A percentile compares a stretch with the other conserved stretches of the same genome.
These are phyloP conservation scores for Capsella bursapastoris DNA, from an alignment of 345 rosid genomes.

Conservation along the genomic window DNA sequence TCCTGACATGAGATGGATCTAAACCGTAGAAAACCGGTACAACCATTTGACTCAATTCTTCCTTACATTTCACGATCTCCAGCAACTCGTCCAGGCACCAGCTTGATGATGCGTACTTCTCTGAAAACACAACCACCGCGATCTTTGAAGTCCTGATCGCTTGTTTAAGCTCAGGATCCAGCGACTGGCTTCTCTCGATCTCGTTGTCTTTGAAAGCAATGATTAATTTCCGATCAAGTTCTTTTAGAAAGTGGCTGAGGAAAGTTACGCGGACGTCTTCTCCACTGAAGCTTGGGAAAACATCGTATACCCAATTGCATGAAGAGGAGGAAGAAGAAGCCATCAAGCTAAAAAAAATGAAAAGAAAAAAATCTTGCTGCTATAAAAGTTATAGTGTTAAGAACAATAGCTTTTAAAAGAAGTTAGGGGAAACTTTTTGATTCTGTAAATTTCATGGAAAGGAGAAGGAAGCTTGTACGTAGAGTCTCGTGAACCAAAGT, in stretches of 20 bases:
- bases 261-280: constrained; percentile 2
- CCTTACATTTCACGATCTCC: constrained; percentile 11
- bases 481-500: no score
- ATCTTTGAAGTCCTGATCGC: background rate
- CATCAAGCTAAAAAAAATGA: background rate
- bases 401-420: no score
- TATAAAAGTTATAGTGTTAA: no score
- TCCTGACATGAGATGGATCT: constrained; percentile 18
- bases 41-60: background rate
- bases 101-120: background rate
- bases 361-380: no score
- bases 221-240: constrained; percentile 1
- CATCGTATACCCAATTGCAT: background rate
- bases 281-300: constrained; percentile 21
- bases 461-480: no score
- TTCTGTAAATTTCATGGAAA: no score
- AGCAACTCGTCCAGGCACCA: constrained; percentile 23
- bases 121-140: background rate
- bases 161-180: background rate
- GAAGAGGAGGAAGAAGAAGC: background rate
- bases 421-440: no score
- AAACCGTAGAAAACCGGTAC: constrained; percentile 13
- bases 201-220: background rate
- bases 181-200: background rate
- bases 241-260: constrained; percentile 13